A percentile compares a stretch with the other conserved stretches of the same genome.
phyloP scores from a whole-genome alignment of 495 filamentous ascomycete species.

The Penicillium lividum region DNA sequence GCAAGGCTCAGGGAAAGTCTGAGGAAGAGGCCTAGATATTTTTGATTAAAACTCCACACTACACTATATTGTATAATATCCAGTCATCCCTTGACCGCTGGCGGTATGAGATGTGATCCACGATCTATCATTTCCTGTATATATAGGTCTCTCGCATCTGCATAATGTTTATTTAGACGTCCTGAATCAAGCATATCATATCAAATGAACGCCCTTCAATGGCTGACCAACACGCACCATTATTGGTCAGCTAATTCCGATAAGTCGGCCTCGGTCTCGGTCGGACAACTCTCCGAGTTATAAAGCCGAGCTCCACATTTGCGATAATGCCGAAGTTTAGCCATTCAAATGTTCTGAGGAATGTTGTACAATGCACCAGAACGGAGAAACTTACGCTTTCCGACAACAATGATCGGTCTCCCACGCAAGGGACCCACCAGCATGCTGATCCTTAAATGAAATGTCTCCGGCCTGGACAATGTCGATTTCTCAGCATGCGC shows the following conservation, averaged over 20 bases:
- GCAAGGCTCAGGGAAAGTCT: constrained; percentile 22
- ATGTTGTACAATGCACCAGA: not conserved
- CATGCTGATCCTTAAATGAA: constrained; percentile 2
- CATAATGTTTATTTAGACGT: not conserved
- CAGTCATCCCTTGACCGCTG: not conserved
- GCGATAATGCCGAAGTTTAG: not conserved
- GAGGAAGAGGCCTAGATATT: constrained; percentile 29
- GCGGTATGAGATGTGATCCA: not conserved
- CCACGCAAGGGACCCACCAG: constrained; percentile 17
- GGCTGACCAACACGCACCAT: too few relatives aligned
- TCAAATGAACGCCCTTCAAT: too few relatives aligned
- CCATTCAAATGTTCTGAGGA: not conserved
- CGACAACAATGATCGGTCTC: not conserved
- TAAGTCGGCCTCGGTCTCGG: not conserved
- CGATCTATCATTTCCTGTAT: not conserved
- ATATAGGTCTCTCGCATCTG: not conserved
- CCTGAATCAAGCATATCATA: not conserved
- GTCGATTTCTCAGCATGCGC: constrained; percentile 16
- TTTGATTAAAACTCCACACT: not conserved
- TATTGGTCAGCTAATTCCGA: not conserved
- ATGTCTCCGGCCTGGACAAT: constrained; percentile 6
- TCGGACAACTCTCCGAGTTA: not conserved
- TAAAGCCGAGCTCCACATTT: not conserved
- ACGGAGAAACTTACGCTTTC: constrained; percentile 1
- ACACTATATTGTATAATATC: not conserved